Conservation (phyloP, 306 rosid genomes). For the Trifolium repens region DNA sequence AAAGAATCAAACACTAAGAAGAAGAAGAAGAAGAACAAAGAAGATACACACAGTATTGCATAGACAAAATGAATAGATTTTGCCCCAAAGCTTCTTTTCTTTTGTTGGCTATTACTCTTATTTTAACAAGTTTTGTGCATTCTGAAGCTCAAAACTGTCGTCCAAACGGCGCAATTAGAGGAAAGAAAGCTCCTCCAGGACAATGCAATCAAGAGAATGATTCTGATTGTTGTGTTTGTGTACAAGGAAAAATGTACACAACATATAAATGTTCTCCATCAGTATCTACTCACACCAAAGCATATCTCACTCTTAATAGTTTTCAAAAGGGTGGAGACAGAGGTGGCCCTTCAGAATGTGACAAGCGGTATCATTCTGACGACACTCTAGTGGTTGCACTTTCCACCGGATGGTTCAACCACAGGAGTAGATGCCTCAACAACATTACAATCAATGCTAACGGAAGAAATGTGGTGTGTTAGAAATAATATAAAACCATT, state of each 20-base stretch:
- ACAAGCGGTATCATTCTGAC: background rate
- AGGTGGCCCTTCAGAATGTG: slow-evolving; percentile 8
- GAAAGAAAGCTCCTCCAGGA: background rate
- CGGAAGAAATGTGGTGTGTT: background rate
- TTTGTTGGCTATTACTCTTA: background rate
- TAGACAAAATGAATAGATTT: background rate
- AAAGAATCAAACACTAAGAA: background rate
- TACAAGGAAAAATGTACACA: slow-evolving; percentile 1
- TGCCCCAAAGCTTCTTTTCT: background rate
- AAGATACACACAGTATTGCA: background rate
- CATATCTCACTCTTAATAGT: slow-evolving; percentile 18
- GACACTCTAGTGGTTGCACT: background rate
- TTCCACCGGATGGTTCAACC: background rate
- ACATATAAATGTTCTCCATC: background rate
- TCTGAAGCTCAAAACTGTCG: background rate
- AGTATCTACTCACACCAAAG: background rate
- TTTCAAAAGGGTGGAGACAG: slow-evolving; percentile 6
- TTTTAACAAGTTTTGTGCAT: background rate
- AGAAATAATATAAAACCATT: too few relatives aligned
- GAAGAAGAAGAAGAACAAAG: background rate
- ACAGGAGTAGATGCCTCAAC: background rate
- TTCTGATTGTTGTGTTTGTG: too few relatives aligned
- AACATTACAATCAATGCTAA: background rate
- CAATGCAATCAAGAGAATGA: slow-evolving; percentile 9
- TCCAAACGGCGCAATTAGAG: background rate